Evolutionary conservation across 2,329 filamentous ascomycete genomes (phyloP), one percentile per base, ranked within the genome.

Genomic region (Fusarium phyllophilum): DNA sequence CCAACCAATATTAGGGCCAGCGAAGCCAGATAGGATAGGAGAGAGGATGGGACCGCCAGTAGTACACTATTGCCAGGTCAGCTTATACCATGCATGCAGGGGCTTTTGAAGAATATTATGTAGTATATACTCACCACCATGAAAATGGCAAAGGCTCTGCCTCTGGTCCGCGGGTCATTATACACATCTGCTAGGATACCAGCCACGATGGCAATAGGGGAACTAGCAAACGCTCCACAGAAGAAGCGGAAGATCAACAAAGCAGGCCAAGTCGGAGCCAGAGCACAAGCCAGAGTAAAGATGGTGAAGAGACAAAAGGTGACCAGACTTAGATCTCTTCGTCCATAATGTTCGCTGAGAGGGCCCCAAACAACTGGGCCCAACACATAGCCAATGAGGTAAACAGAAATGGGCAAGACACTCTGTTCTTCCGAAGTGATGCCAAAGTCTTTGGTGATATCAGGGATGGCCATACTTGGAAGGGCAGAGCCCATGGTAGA

Each of bases 121-220:
- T 12, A 26, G 17, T 33, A 52, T 44, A 58, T 36, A 79, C 85
- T 78, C 77, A 88, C 90, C 24, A 88, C 89, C 87, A 92, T 91
- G 82, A 91, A 92, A 45, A 88, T 81, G 4, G 90, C 86, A 84
- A 92, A 90, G 9, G 89, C 88, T 39, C 89, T 83, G 6, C 91
- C 91, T 52, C 90, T 83, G 3, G 85, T 84, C 48, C 74, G 77
- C 8, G 79, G 73, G 58, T 90, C 85, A 57, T 85, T 85, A 76
- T 89, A 93, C 11, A 93, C 85, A 80, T 94, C 92, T 20, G 92
- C 91, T 72, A 92, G 86, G 15, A 93, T 88, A 1, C 89, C 90
- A 34, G 80, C 89, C 76, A 91, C 88, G 13, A 93, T 87, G 31
- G 89, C 87, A 54, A 93, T 90, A 0, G 90, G 89, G 10, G 87